phyloP scores from a whole-genome alignment of 1,284 basidiomycete genomes.

The Boletus sp. region DNA sequence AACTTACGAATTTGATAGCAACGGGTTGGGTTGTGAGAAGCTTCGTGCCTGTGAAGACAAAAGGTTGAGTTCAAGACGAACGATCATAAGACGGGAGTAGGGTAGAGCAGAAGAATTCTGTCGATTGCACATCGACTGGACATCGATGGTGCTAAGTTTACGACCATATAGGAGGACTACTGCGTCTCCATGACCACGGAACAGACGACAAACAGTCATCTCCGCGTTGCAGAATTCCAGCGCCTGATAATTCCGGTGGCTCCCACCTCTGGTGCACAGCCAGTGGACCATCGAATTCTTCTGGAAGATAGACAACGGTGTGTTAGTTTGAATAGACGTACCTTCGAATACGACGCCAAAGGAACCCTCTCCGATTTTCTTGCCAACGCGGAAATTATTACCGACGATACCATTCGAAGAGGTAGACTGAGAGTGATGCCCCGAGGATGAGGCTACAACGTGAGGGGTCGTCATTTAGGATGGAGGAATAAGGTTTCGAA shows the following conservation, averaged over 20 bases:
- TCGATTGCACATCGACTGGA: slow-evolving; percentile 13
- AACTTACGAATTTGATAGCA: slow-evolving; percentile 94
- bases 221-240: slow-evolving; percentile 10
- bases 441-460: slow-evolving; percentile 69
- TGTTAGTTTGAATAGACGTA: slow-evolving; percentile 27
- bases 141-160: slow-evolving; percentile 1
- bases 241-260: slow-evolving; percentile 14
- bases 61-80: slow-evolving; percentile 16
- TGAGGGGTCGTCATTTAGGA: slow-evolving; percentile 66
- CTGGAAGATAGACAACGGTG: neutral
- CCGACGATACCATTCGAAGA: slow-evolving; percentile 70
- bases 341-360: slow-evolving; percentile 84
- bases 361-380: slow-evolving; percentile 85
- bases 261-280: slow-evolving; percentile 1
- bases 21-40: slow-evolving; percentile 86
- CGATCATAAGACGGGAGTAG: slow-evolving; percentile 4
- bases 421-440: slow-evolving; percentile 54
- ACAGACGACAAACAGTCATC: slow-evolving; percentile 4
- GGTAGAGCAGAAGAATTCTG: slow-evolving; percentile 1
- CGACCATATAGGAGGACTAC: slow-evolving; percentile 5
- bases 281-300: slow-evolving; percentile 3
- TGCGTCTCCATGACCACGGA: slow-evolving; percentile 7
- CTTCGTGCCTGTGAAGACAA: slow-evolving; percentile 65
- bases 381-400: slow-evolving; percentile 73
- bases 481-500: slow-evolving; percentile 5